Conservation (phyloP, 208 protist genomes). For the Acanthamoeba castellanii region DNA sequence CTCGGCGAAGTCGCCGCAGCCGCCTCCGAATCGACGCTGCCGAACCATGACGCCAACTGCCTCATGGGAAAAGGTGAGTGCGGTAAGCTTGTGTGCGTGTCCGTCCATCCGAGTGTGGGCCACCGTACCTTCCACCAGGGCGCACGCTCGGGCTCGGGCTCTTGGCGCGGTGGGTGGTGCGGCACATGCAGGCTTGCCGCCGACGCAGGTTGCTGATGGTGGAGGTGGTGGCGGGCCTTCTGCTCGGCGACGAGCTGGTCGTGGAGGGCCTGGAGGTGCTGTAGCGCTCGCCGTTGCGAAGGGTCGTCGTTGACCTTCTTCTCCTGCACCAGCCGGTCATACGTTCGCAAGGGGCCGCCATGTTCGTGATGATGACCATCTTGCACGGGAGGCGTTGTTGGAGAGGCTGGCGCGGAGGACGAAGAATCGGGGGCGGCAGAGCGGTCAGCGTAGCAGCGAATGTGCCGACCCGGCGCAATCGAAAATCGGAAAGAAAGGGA, state of each 20-base stretch:
- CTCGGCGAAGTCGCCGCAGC: neutral
- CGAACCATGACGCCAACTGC: conserved; percentile 39
- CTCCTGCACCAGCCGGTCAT: conserved; percentile 74
- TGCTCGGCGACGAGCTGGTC: conserved; percentile 70
- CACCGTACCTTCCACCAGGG: conserved; percentile 40
- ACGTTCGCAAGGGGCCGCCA: conserved; percentile 74
- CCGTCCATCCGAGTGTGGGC: neutral
- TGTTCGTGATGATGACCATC: neutral
- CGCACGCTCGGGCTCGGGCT: neutral
- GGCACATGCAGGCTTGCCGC: conserved; percentile 1
- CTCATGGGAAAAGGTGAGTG: neutral
- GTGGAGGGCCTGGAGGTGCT: conserved; percentile 79
- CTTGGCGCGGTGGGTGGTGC: conserved; percentile 9
- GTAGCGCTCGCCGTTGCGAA: conserved; percentile 76
- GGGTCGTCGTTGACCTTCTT: conserved; percentile 78
- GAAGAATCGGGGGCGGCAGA: neutral
- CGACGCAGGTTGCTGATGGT: neutral
- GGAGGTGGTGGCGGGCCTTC: conserved; percentile 13
- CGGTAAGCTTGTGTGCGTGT: neutral
- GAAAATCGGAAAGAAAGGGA: too few relatives aligned
- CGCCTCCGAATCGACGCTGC: neutral
- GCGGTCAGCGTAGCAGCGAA: neutral
- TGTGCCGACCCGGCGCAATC: neutral
- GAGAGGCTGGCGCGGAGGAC: too few relatives aligned
- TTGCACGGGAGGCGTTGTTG: neutral